Evolutionary conservation across 345 rosid genomes (phyloP).

Genomic region (Ceriops zippeliana): DNA sequence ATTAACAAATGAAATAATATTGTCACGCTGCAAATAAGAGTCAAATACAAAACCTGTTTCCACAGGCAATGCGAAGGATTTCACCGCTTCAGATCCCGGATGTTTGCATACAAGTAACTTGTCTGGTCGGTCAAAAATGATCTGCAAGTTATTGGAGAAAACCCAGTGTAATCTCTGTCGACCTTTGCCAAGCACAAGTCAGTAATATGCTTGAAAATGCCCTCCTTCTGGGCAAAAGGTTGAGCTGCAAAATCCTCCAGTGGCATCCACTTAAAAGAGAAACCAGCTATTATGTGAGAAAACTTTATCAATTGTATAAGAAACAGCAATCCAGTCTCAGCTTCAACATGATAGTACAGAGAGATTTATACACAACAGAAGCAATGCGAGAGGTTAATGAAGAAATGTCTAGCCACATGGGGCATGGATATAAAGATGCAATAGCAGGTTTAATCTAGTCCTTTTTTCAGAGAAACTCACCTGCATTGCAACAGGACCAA

Average conservation of each 20-base stretch:
- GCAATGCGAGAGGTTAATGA: too few species aligned
- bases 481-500: not conserved
- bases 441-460: too few species aligned
- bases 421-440: too few species aligned
- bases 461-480: too few species aligned
- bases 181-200: constrained; percentile 49
- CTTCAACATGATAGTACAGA: not conserved
- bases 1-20: constrained; percentile 14
- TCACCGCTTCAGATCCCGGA: constrained; percentile 30
- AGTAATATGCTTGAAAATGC: constrained; percentile 39
- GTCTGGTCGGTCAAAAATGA: constrained; percentile 29
- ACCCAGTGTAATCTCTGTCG: constrained; percentile 45
- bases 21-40: not conserved
- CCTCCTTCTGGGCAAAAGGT: constrained; percentile 49
- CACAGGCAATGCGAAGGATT: constrained; percentile 9
- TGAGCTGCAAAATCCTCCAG: constrained; percentile 71
- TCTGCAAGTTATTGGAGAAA: constrained; percentile 31
- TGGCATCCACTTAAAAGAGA: constrained; percentile 61
- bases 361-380: too few species aligned
- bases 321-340: not conserved
- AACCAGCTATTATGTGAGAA: not conserved
- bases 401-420: too few species aligned
- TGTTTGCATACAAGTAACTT: constrained; percentile 46
- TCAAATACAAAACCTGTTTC: not conserved
- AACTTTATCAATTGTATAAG: not conserved